A percentile compares a stretch with the other conserved stretches of the same genome.
These are phyloP conservation scores for Pleoardoris graminearum DNA, from an alignment of 2,329 filamentous ascomycete species.

Conservation along the genomic window DNA sequence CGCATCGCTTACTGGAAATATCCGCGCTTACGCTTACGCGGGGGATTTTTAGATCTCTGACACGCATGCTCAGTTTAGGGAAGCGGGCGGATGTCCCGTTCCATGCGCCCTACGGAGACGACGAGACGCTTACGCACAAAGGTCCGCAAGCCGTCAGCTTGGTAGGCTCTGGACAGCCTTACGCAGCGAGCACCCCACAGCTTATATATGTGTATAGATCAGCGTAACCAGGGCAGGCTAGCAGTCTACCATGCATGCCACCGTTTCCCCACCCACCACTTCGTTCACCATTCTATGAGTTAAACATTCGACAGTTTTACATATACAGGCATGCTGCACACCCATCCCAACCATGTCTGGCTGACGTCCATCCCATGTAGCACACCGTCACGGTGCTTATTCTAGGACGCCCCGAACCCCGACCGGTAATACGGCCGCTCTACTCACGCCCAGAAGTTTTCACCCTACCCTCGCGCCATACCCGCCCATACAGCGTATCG, in stretches of 20 bases:
- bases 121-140: not conserved
- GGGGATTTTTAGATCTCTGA: not conserved
- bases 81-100: constrained; percentile 5
- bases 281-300: too few relatives aligned
- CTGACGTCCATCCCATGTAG: not conserved
- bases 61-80: too few relatives aligned
- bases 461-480: not conserved
- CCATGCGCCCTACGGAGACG: not conserved
- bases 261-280: too few relatives aligned
- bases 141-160: not conserved
- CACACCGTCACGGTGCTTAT: not conserved
- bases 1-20: not conserved
- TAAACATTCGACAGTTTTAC: too few relatives aligned
- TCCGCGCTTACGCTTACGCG: not conserved
- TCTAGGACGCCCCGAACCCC: not conserved
- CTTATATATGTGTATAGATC: not conserved
- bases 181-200: not conserved
- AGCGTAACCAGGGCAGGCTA: too few relatives aligned
- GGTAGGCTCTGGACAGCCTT: not conserved
- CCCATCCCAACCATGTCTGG: not conserved
- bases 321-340: too few relatives aligned
- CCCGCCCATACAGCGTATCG: not conserved
- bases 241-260: too few relatives aligned
- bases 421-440: constrained; percentile 1
- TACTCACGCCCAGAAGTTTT: not conserved